Percentiles rank a stretch among this genome's conserved stretches.
phyloP scores from a whole-genome alignment of 1,284 basidiomycete genomes.

The Somion occarium region DNA sequence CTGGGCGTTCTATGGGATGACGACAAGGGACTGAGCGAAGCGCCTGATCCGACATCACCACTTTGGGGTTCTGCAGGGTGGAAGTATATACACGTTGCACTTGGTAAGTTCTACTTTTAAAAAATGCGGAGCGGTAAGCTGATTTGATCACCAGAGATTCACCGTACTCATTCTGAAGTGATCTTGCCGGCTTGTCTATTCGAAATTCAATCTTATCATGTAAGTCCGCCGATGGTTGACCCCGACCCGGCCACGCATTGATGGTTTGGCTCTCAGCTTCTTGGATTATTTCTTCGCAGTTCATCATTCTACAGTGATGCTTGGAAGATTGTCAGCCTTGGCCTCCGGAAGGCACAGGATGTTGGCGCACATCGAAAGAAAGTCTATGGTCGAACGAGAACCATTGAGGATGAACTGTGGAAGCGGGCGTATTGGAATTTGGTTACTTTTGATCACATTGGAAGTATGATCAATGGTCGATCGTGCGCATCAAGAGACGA shows the following conservation, averaged over 20 bases:
- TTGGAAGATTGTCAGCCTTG: constrained; percentile 42
- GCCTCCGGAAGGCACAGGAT: constrained; percentile 41
- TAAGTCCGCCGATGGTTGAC: constrained; percentile 1
- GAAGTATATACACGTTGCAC: constrained; percentile 9
- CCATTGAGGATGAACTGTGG: constrained; percentile 44
- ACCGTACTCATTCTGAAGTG: neutral
- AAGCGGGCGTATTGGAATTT: constrained; percentile 50
- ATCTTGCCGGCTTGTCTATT: constrained; percentile 6
- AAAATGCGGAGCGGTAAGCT: constrained; percentile 2
- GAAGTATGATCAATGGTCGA: constrained; percentile 65
- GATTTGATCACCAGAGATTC: constrained; percentile 8
- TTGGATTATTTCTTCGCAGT: constrained; percentile 6
- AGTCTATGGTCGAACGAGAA: constrained; percentile 25
- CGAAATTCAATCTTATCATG: constrained; percentile 7
- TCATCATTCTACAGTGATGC: constrained; percentile 12
- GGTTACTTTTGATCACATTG: constrained; percentile 58
- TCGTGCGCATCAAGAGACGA: constrained; percentile 71
- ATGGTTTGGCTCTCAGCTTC: neutral
- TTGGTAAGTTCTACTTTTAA: neutral
- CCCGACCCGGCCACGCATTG: too few species aligned
- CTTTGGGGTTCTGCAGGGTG: constrained; percentile 9
- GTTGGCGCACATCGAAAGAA: constrained; percentile 39
- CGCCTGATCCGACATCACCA: constrained; percentile 9
- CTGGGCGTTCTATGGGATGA: constrained; percentile 42
- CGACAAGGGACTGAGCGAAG: constrained; percentile 14